Percentiles rank a stretch among this genome's conserved stretches.
phyloP scores from a whole-genome alignment of 768 basidiomycete genomes.

The Hygrophoropsis aurantiaca region DNA sequence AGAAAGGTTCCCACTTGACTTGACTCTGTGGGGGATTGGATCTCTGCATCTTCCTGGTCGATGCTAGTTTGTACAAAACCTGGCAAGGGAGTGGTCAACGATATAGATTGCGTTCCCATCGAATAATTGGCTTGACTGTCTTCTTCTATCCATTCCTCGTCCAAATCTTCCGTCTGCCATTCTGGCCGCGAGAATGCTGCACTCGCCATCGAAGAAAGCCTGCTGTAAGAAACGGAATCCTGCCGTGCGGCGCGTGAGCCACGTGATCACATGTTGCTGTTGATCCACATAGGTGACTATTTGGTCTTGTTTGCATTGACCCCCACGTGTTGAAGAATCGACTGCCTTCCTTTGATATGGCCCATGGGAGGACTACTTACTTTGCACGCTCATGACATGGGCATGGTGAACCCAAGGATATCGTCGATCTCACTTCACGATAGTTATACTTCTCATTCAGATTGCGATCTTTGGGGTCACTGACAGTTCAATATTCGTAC shows the following conservation, averaged over 20 bases:
- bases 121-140: constrained; percentile 27
- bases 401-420: too few species aligned
- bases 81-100: constrained; percentile 57
- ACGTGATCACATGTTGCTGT: constrained; percentile 27
- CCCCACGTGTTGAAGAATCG: too few species aligned
- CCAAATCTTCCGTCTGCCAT: constrained; percentile 89
- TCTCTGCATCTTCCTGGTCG: constrained; percentile 30
- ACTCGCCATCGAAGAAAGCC: background rate
- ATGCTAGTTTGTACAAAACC: constrained; percentile 43
- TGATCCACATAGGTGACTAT: constrained; percentile 15
- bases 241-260: constrained; percentile 9
- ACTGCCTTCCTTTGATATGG: too few species aligned
- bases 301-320: constrained; percentile 15
- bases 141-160: constrained; percentile 87
- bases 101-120: constrained; percentile 53
- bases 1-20: constrained; percentile 67
- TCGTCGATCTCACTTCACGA: too few species aligned
- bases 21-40: constrained; percentile 27
- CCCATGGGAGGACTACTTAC: too few species aligned
- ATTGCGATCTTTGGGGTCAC: too few species aligned
- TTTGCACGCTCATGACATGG: too few species aligned
- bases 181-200: constrained; percentile 44
- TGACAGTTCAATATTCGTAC: too few species aligned
- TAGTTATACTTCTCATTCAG: too few species aligned
- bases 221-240: background rate